Percentiles rank a stretch among this genome's conserved stretches.
Conservation (phyloP, 1,284 basidiomycete genomes). For the Microbotryomycetes sp. region DNA sequence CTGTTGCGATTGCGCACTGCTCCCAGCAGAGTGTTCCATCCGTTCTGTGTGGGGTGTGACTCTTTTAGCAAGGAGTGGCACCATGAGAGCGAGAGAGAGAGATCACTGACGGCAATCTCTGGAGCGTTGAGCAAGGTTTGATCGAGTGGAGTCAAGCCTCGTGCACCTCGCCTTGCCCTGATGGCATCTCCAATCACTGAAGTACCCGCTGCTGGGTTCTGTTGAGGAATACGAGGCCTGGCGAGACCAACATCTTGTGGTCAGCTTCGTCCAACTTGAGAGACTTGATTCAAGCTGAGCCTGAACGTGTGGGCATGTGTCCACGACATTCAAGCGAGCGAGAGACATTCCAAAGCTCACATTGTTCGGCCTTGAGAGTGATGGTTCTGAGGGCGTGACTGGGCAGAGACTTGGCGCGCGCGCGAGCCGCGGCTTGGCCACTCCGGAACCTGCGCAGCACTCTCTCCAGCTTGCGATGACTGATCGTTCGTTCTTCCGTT, state of each 20-base stretch:
- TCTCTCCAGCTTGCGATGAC: too few relatives aligned
- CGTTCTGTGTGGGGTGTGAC: slow-evolving; percentile 31
- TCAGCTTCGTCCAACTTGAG: too few relatives aligned
- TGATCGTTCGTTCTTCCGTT: too few relatives aligned
- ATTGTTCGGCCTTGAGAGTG: too few relatives aligned
- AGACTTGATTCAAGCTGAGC: too few relatives aligned
- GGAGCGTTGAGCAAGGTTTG: slow-evolving; percentile 44
- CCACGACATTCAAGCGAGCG: too few relatives aligned
- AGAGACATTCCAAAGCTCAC: too few relatives aligned
- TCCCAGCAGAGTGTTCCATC: slow-evolving; percentile 47
- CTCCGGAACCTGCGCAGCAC: too few relatives aligned
- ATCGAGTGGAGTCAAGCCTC: slow-evolving; percentile 45
- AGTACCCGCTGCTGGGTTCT: slow-evolving; percentile 40
- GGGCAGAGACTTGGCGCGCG: too few relatives aligned
- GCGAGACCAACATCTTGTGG: not conserved
- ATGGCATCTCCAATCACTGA: slow-evolving; percentile 45
- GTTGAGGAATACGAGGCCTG: slow-evolving; percentile 42
- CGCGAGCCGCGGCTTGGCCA: too few relatives aligned
- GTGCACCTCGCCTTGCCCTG: slow-evolving; percentile 42
- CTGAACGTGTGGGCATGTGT: too few relatives aligned
- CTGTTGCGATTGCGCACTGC: slow-evolving; percentile 43
- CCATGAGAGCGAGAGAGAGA: not conserved
- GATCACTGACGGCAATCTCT: slow-evolving; percentile 32
- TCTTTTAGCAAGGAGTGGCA: not conserved
- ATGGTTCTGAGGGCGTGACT: too few relatives aligned